A percentile compares a stretch with the other conserved stretches of the same genome.
Conservation (phyloP, 139 green algal genomes). For the Chlorella vulgaris region DNA sequence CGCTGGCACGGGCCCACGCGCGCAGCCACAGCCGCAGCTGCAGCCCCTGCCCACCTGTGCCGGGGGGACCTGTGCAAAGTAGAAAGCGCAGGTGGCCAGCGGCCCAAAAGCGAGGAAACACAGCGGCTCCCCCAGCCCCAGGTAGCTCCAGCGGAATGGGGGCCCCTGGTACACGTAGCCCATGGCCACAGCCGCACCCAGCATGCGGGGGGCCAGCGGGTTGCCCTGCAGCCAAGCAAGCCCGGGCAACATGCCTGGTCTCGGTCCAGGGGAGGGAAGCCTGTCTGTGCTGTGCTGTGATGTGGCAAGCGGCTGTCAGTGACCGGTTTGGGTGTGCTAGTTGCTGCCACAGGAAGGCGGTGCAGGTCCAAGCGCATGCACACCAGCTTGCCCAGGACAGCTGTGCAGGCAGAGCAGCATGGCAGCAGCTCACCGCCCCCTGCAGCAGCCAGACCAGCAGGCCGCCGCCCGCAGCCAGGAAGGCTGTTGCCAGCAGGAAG, state of each 20-base stretch:
- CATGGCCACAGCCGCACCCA: constrained; percentile 80
- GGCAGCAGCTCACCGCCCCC: constrained; percentile 13
- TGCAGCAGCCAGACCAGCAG: constrained; percentile 54
- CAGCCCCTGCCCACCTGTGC: constrained; percentile 45
- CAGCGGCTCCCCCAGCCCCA: constrained; percentile 95
- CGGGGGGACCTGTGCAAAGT: constrained; percentile 68
- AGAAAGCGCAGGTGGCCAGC: constrained; percentile 92
- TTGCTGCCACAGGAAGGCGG: too few species aligned
- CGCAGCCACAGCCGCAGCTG: too few species aligned
- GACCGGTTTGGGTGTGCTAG: too few species aligned
- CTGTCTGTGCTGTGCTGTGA: background rate
- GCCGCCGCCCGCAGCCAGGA: constrained; percentile 57
- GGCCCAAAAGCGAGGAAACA: constrained; percentile 97
- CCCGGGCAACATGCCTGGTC: background rate
- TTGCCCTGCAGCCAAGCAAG: constrained; percentile 32
- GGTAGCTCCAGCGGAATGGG: constrained; percentile 95
- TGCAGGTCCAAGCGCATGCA: too few species aligned
- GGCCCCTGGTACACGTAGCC: constrained; percentile 98
- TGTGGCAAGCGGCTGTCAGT: too few species aligned
- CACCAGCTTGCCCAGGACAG: background rate
- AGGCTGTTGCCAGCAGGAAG: constrained; percentile 48
- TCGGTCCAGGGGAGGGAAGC: too few species aligned
- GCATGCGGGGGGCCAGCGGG: constrained; percentile 57
- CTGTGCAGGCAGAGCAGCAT: background rate
- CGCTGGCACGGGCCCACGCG: too few species aligned